phyloP scores from a whole-genome alignment of 768 basidiomycete species.

The Lactarius akahatsu region DNA sequence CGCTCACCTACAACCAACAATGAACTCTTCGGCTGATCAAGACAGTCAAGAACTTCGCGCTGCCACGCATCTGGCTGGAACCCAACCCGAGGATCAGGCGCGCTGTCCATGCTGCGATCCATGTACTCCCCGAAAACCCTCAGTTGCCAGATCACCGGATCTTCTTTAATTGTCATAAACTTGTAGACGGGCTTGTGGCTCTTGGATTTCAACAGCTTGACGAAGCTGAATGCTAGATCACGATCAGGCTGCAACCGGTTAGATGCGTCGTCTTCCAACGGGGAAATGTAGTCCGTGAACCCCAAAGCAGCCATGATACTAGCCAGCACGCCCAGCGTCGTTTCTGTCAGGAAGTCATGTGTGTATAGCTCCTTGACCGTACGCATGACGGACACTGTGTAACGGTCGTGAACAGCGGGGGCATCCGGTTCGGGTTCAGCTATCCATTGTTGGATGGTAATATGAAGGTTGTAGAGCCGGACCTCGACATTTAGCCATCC shows the following conservation, averaged over 20 bases:
- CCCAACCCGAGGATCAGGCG: conserved; percentile 53
- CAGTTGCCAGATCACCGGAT: conserved; percentile 64
- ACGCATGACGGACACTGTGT: conserved; percentile 48
- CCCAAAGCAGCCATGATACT: conserved; percentile 48
- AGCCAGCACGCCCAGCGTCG: conserved; percentile 39
- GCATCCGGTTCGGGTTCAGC: conserved; percentile 43
- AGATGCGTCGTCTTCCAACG: conserved; percentile 31
- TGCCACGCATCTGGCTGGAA: conserved; percentile 77
- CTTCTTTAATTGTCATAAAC: conserved; percentile 57
- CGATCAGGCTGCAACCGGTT: conserved; percentile 30
- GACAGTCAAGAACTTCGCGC: conserved; percentile 57
- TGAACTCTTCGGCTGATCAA: conserved; percentile 54
- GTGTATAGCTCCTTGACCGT: conserved; percentile 48
- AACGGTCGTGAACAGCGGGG: conserved; percentile 43
- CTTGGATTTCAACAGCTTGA: conserved; percentile 53
- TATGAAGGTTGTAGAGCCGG: conserved; percentile 51
- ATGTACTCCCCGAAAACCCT: conserved; percentile 69
- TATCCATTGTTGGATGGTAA: conserved; percentile 54
- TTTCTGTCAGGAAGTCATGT: conserved; percentile 39
- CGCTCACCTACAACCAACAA: conserved; percentile 63
- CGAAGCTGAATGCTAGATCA: conserved; percentile 49
- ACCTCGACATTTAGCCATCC: conserved; percentile 51
- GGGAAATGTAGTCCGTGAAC: conserved; percentile 42
- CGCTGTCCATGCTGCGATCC: conserved; percentile 69
- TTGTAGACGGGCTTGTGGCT: conserved; percentile 41